Conservation (phyloP, 176 grass and related monocot species). For the Oryza rufipogon region DNA sequence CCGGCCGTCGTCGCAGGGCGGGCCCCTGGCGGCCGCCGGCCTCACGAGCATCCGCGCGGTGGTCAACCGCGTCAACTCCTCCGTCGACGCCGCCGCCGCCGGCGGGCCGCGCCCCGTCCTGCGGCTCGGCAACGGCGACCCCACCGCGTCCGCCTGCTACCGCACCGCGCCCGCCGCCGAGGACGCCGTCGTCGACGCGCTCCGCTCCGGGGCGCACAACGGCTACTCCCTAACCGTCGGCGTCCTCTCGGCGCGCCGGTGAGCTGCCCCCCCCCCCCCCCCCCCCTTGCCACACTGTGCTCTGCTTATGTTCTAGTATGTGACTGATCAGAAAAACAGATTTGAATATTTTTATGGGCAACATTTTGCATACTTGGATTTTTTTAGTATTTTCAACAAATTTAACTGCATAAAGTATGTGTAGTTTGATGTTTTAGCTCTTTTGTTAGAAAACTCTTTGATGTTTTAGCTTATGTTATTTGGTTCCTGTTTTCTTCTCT, state of each 20-base stretch:
- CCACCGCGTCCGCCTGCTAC: conserved; percentile 69
- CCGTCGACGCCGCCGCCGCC: conserved; percentile 37
- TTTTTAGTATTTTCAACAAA: too few relatives aligned
- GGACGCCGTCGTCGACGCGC: conserved; percentile 67
- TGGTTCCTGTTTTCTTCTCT: too few relatives aligned
- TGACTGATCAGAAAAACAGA: too few relatives aligned
- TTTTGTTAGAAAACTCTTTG: too few relatives aligned
- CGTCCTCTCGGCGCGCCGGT: conserved; percentile 54
- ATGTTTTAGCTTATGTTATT: too few relatives aligned
- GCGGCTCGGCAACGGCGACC: conserved; percentile 65
- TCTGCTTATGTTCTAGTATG: too few relatives aligned
- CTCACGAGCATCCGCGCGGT: conserved; percentile 55
- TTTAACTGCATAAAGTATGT: too few relatives aligned
- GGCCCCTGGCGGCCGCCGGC: conserved; percentile 33
- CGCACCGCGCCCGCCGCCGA: conserved; percentile 61
- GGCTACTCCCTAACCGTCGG: conserved; percentile 54
- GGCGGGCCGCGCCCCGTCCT: conserved; percentile 40
- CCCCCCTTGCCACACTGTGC: too few relatives aligned
- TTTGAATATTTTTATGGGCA: too few relatives aligned
- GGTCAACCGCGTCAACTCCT: conserved; percentile 39
- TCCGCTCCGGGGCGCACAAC: conserved; percentile 60
- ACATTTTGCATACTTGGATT: too few relatives aligned
- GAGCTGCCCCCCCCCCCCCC: background rate
- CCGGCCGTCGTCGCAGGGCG: background rate
- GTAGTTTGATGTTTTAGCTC: too few relatives aligned